Evolutionary conservation across 345 rosid genomes (phyloP).

Genomic region (Kandelia obovata): DNA sequence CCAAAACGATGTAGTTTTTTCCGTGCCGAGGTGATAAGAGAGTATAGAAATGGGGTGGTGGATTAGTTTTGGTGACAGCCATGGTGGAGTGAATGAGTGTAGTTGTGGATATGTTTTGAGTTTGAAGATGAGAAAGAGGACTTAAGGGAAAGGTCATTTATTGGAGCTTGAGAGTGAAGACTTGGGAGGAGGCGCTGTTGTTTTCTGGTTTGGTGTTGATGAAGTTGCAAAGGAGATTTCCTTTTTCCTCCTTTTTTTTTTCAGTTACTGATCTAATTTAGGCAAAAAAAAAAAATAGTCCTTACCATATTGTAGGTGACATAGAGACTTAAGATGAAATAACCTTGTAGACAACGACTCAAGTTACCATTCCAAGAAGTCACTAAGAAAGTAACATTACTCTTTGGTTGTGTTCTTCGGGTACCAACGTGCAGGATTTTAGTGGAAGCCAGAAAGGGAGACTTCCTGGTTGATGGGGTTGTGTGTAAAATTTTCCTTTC

Average conservation of each 20-base stretch:
- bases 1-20: conserved; percentile 27
- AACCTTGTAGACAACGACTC: too few species aligned
- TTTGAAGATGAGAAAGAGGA: conserved; percentile 17
- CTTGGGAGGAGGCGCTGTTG: conserved; percentile 12
- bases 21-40: conserved; percentile 8
- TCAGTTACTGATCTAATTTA: too few species aligned
- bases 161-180: conserved; percentile 5
- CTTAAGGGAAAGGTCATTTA: too few species aligned
- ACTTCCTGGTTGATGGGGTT: conserved; percentile 4
- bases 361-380: too few species aligned
- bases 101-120: conserved; percentile 12
- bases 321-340: too few species aligned
- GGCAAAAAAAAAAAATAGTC: too few species aligned
- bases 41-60: not conserved
- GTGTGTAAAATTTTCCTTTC: not conserved
- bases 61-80: conserved; percentile 24
- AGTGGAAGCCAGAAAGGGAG: too few species aligned
- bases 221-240: conserved; percentile 9
- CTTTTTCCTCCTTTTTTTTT: too few species aligned
- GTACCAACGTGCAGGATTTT: too few species aligned
- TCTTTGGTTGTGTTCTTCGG: too few species aligned
- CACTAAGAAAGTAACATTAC: too few species aligned
- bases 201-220: not conserved
- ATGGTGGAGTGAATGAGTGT: conserved; percentile 16
- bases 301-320: too few species aligned